Evolutionary conservation across 2,329 filamentous ascomycete genomes (phyloP), one percentile per base, ranked within the genome.

Genomic region (Sporothrix euskadiensis): DNA sequence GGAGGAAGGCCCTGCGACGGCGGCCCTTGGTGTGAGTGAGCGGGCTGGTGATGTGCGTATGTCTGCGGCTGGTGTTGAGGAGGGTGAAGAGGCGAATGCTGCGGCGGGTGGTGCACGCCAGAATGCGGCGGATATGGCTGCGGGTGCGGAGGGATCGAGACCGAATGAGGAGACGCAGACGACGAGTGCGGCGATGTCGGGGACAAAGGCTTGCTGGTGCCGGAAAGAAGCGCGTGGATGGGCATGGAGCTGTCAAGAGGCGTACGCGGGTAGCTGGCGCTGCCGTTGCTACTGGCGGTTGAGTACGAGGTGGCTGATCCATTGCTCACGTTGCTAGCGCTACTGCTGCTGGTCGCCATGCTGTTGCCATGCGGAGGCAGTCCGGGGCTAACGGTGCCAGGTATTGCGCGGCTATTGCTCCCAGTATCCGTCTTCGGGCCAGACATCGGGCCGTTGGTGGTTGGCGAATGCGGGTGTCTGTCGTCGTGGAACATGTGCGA

Each of bases 161-260:
- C n/a, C 49, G 44, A 19, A 69, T 56, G 44, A 12, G 22, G n/a
- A 1, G 19, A 32, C 32, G 14, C 57, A 39, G 19, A 30, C 22
- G 66, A 32, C 30, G 56, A 35, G 12, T 56, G 59, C 5, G 71
- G 61, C 35, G 71, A 72, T 9, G 54, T 70, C 3, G 71, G 71
- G 41, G 69, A 68, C n/a, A 70, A 19, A 1, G 73, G 47, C 70
- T 75, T 71, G 39, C 54, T 41, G 9, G 61, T 76, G 26, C 70
- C 75, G 4, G 75, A 75, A 12, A 89, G 79, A 0, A 89, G 80
- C 0, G 86, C 84, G 75, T 88, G 87, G 32, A 89, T 88, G 1
- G 87, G 86, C 12, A 89, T 76, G 0, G 85, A 81, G 0, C 85
- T 84, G 52, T 88, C 87, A 65, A 84, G 83, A 0, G 84, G 83